Percentiles rank a stretch among this genome's conserved stretches.
Conservation (phyloP, 352 stramenopile genomes). For the Peronospora tabacina region DNA sequence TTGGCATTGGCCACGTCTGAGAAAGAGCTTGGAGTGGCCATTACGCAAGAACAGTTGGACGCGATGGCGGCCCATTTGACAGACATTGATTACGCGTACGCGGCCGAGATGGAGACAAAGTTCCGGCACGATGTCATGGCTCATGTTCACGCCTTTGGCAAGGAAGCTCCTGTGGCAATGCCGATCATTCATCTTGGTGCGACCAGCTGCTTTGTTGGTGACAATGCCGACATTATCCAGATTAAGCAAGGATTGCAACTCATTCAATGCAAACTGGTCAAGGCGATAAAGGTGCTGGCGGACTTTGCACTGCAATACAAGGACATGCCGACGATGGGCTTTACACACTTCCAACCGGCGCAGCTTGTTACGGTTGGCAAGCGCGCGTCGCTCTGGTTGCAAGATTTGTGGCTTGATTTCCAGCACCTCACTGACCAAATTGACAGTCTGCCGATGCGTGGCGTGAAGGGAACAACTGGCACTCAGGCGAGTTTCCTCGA, state of each 20-base stretch:
- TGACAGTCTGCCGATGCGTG: slow-evolving; percentile 92
- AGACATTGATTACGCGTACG: slow-evolving; percentile 98
- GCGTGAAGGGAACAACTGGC: slow-evolving; percentile 98
- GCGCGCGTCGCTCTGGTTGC: slow-evolving; percentile 95
- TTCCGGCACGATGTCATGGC: slow-evolving; percentile 99
- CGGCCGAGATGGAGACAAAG: slow-evolving; percentile 95
- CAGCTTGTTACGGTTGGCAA: slow-evolving; percentile 99
- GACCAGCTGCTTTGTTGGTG: slow-evolving; percentile 97
- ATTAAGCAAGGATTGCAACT: slow-evolving; percentile 94
- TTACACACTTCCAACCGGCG: slow-evolving; percentile 98
- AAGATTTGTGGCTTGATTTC: slow-evolving; percentile 96
- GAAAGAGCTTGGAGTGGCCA: slow-evolving; percentile 95
- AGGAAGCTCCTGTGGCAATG: slow-evolving; percentile 93
- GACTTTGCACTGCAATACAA: slow-evolving; percentile 93
- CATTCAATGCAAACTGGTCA: slow-evolving; percentile 95
- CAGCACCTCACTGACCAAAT: slow-evolving; percentile 94
- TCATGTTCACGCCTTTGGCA: slow-evolving; percentile 97
- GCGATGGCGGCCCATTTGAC: slow-evolving; percentile 93
- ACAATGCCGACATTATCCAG: slow-evolving; percentile 99
- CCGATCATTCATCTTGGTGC: slow-evolving; percentile 98
- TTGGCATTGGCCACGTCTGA: slow-evolving; percentile 94
- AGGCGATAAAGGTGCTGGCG: slow-evolving; percentile 92
- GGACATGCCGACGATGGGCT: slow-evolving; percentile 96
- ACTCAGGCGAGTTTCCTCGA: slow-evolving; percentile 98
- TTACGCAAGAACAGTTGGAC: slow-evolving; percentile 95